Percentiles rank a stretch among this genome's conserved stretches.
phyloP scores from a whole-genome alignment of 1,284 basidiomycete genomes.

The Melampsora americana region DNA sequence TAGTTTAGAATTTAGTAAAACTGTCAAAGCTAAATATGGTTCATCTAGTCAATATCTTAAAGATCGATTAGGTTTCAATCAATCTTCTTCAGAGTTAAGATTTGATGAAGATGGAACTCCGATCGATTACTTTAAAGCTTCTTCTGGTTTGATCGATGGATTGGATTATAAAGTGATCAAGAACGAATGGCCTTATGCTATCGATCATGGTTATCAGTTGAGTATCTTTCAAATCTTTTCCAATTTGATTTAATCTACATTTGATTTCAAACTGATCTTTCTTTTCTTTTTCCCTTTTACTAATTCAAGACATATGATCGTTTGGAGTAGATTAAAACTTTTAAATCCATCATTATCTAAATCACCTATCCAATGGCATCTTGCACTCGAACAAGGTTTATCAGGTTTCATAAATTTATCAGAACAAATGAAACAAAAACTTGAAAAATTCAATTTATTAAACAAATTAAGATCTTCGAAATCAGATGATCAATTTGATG shows the following conservation, averaged over 20 bases:
- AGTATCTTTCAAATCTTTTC: neutral
- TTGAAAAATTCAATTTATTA: neutral
- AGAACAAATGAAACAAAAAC: neutral
- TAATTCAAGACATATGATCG: constrained; percentile 16
- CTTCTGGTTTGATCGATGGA: constrained; percentile 10
- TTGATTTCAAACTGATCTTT: neutral
- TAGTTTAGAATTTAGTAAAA: constrained; percentile 23
- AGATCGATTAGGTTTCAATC: constrained; percentile 17
- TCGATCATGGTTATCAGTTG: constrained; percentile 22
- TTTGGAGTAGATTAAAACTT: constrained; percentile 33
- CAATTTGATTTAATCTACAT: neutral
- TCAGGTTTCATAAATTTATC: constrained; percentile 28
- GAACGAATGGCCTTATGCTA: constrained; percentile 41
- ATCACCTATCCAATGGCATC: neutral
- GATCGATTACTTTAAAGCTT: constrained; percentile 4
- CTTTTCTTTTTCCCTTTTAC: neutral
- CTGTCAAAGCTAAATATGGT: constrained; percentile 24
- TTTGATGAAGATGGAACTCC: neutral
- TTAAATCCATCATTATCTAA: constrained; percentile 19
- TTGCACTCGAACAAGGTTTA: constrained; percentile 9
- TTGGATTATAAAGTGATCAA: constrained; percentile 29
- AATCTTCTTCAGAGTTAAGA: neutral
- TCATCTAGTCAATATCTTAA: constrained; percentile 16
- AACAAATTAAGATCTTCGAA: neutral
- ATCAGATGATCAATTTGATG: no score